Evolutionary conservation across 306 rosid genomes (phyloP).

Genomic region (cucumber (Cucumis sativus)): DNA sequence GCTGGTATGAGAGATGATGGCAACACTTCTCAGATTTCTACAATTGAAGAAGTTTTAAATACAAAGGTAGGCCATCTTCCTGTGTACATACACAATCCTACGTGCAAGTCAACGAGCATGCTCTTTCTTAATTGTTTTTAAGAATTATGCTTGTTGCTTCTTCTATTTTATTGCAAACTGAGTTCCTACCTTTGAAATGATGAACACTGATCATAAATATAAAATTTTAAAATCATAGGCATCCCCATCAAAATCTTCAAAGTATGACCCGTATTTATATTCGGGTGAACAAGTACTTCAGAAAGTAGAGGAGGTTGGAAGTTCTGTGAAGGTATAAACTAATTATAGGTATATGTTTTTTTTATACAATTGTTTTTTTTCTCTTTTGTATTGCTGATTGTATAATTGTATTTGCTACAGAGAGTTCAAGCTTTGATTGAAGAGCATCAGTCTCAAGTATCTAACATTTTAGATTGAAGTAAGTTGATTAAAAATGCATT

Average conservation of each 20-base stretch:
- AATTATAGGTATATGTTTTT: not conserved
- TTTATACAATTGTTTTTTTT: not conserved
- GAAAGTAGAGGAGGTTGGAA: conserved; percentile 89
- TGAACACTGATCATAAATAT: not conserved
- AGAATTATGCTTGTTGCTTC: not conserved
- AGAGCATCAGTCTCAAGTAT: conserved; percentile 41
- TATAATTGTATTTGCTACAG: conserved; percentile 33
- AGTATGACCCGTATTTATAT: conserved; percentile 32
- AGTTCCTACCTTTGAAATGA: not conserved
- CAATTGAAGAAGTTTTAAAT: conserved; percentile 37
- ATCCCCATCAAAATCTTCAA: conserved; percentile 54
- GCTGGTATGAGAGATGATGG: conserved; percentile 54
- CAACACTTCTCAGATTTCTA: conserved; percentile 40
- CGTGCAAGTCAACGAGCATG: not conserved
- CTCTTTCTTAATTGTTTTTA: not conserved
- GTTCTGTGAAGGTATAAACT: conserved; percentile 62
- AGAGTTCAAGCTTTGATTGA: conserved; percentile 59
- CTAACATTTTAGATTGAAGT: conserved; percentile 42
- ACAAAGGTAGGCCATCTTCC: conserved; percentile 32
- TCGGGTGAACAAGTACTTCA: conserved; percentile 57
- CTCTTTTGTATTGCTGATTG: conserved; percentile 16
- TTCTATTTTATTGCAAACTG: not conserved
- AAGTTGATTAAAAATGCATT: conserved; percentile 9
- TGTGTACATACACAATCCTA: not conserved
- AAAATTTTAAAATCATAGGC: conserved; percentile 20